phyloP scores from a whole-genome alignment of 345 rosid genomes.

The Rhodomyrtus tomentosa region DNA sequence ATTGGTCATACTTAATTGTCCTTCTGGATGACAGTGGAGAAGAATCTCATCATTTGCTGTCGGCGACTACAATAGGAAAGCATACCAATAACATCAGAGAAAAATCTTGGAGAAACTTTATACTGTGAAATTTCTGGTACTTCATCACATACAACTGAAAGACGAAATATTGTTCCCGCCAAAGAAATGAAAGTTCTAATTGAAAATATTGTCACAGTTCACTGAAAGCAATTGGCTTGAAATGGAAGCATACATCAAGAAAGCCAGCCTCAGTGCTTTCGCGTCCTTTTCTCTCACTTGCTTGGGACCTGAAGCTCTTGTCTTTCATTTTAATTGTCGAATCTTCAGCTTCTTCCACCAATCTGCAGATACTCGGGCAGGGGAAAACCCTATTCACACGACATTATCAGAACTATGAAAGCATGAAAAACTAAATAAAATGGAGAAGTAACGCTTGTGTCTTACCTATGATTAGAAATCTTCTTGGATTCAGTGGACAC shows the following conservation, averaged over 20 bases:
- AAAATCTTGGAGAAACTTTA: background rate
- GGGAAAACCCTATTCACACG: background rate
- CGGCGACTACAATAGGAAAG: background rate
- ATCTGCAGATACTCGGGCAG: background rate
- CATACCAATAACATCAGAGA: background rate
- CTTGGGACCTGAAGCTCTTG: background rate
- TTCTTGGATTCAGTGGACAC: slow-evolving; percentile 19
- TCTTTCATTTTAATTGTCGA: background rate
- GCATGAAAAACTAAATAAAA: background rate
- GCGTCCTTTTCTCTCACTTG: background rate
- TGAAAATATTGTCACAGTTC: background rate
- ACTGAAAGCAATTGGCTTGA: background rate
- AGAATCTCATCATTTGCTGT: background rate
- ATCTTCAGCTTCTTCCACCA: slow-evolving; percentile 6
- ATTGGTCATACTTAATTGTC: background rate
- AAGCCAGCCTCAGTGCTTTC: background rate
- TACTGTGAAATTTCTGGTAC: background rate
- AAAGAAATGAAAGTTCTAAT: background rate
- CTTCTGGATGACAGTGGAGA: background rate
- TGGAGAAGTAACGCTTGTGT: background rate
- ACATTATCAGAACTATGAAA: background rate
- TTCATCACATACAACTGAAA: background rate
- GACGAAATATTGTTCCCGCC: background rate
- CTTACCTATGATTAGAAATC: slow-evolving; percentile 14
- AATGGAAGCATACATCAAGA: slow-evolving; percentile 1